Evolutionary conservation across 768 basidiomycete species (phyloP).

Genomic region (Tulasnella sp.): DNA sequence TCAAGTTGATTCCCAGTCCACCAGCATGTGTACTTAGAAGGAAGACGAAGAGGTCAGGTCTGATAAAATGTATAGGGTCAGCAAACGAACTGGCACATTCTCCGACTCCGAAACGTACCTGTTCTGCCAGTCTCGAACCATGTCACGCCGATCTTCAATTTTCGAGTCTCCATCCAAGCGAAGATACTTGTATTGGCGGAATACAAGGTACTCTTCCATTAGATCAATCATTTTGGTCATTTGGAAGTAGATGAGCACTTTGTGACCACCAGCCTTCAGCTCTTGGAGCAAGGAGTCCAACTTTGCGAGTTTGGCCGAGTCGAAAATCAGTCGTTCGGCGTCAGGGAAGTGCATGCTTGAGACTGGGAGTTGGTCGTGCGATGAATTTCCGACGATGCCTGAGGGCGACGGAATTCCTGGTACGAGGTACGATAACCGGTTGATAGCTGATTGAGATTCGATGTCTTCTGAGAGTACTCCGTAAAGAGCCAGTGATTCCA

Average conservation of each 20-base stretch:
- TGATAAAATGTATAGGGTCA: conserved; percentile 22
- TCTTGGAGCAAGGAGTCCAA: conserved; percentile 84
- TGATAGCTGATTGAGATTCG: conserved; percentile 44
- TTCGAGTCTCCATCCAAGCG: conserved; percentile 89
- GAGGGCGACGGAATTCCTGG: conserved; percentile 45
- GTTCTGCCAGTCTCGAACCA: conserved; percentile 99
- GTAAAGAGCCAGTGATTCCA: conserved; percentile 67
- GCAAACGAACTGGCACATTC: background rate
- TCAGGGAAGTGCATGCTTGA: conserved; percentile 89
- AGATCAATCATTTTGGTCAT: conserved; percentile 99
- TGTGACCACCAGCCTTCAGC: conserved; percentile 85
- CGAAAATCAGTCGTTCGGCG: conserved; percentile 86
- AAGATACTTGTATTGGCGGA: conserved; percentile 90
- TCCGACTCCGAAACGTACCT: conserved; percentile 40
- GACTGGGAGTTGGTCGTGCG: conserved; percentile 60
- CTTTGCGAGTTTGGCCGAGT: conserved; percentile 90
- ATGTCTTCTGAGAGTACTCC: conserved; percentile 62
- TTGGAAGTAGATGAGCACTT: conserved; percentile 95
- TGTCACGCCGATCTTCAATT: conserved; percentile 90
- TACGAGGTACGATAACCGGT: conserved; percentile 35
- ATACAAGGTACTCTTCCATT: conserved; percentile 97
- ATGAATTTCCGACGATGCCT: conserved; percentile 59
- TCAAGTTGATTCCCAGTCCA: conserved; percentile 92
- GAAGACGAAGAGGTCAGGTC: conserved; percentile 83
- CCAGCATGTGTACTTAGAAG: conserved; percentile 89